A percentile compares a stretch with the other conserved stretches of the same genome.
Evolutionary conservation across 768 basidiomycete genomes (phyloP).

Genomic region (Amanita muscaria): DNA sequence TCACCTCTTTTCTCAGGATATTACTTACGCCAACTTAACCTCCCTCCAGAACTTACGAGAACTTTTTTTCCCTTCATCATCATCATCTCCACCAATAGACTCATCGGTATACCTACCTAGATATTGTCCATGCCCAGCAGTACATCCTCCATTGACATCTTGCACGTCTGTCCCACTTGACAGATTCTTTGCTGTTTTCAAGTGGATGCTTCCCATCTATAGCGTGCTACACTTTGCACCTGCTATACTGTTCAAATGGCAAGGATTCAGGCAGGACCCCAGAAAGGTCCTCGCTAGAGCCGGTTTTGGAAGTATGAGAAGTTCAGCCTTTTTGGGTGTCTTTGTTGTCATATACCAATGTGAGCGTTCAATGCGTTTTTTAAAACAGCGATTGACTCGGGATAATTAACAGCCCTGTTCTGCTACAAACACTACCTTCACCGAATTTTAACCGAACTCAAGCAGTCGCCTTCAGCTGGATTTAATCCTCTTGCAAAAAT

Average conservation of each 20-base stretch:
- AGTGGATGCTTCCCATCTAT: constrained; percentile 80
- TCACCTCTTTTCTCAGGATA: constrained; percentile 29
- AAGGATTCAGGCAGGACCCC: constrained; percentile 58
- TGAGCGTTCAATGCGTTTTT: constrained; percentile 23
- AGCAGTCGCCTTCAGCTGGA: constrained; percentile 9
- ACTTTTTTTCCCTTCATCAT: constrained; percentile 25
- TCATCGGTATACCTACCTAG: constrained; percentile 33
- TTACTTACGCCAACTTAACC: constrained; percentile 41
- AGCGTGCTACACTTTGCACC: constrained; percentile 88
- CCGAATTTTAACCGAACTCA: constrained; percentile 30
- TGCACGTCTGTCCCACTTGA: constrained; percentile 54
- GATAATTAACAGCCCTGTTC: constrained; percentile 36
- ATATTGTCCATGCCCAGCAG: constrained; percentile 58
- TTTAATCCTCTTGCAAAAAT: constrained; percentile 29
- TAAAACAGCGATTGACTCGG: neutral
- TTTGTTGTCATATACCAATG: constrained; percentile 81
- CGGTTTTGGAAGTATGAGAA: constrained; percentile 64
- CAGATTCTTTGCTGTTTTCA: constrained; percentile 73
- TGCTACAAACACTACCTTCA: constrained; percentile 62
- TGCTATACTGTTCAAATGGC: constrained; percentile 71
- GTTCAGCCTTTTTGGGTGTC: constrained; percentile 78
- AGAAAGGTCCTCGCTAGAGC: constrained; percentile 55
- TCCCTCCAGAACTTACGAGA: constrained; percentile 37
- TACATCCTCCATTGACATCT: constrained; percentile 64
- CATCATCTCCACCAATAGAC: constrained; percentile 13